A percentile compares a stretch with the other conserved stretches of the same genome.
phyloP scores from a whole-genome alignment of 345 rosid genomes.

The Euclidium syriacum region DNA sequence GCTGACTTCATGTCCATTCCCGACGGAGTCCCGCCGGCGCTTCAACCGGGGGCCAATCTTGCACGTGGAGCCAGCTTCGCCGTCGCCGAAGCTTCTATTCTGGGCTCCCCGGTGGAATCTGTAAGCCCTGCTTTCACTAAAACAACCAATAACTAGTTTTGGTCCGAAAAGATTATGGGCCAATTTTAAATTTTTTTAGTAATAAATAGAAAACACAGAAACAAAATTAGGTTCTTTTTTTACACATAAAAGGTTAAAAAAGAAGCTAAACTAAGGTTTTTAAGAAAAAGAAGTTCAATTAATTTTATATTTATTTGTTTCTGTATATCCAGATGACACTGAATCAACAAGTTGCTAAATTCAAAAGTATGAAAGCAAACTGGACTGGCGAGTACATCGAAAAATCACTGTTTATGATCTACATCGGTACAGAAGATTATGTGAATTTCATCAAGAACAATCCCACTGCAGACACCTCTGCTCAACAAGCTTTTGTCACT shows the following conservation, averaged over 20 bases:
- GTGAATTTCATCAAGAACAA: constrained; percentile 2
- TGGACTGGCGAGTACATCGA: constrained; percentile 13
- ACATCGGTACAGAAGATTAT: constrained; percentile 28
- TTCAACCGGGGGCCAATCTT: background rate
- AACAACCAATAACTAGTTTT: too few relatives aligned
- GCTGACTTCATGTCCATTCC: constrained; percentile 27
- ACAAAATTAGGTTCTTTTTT: too few relatives aligned
- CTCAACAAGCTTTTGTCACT: constrained; percentile 23
- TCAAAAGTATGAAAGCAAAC: background rate
- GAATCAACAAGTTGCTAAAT: constrained; percentile 10
- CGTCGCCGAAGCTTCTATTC: constrained; percentile 23
- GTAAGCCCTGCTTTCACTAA: constrained; percentile 6
- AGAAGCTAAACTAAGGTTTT: too few relatives aligned
- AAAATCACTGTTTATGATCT: constrained; percentile 20
- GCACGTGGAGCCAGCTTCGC: constrained; percentile 28
- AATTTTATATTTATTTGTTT: background rate
- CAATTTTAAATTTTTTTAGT: too few relatives aligned
- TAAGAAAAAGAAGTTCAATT: too few relatives aligned
- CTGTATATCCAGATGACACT: constrained; percentile 13
- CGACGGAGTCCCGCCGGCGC: constrained; percentile 16
- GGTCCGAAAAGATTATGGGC: too few relatives aligned
- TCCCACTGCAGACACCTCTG: constrained; percentile 7
- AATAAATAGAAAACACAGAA: too few relatives aligned
- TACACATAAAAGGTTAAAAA: too few relatives aligned
- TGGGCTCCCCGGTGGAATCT: background rate